A percentile compares a stretch with the other conserved stretches of the same genome.
These are phyloP conservation scores for Prillingera fragicola DNA, from an alignment of 1,284 basidiomycete genomes.

Conservation along the genomic window DNA sequence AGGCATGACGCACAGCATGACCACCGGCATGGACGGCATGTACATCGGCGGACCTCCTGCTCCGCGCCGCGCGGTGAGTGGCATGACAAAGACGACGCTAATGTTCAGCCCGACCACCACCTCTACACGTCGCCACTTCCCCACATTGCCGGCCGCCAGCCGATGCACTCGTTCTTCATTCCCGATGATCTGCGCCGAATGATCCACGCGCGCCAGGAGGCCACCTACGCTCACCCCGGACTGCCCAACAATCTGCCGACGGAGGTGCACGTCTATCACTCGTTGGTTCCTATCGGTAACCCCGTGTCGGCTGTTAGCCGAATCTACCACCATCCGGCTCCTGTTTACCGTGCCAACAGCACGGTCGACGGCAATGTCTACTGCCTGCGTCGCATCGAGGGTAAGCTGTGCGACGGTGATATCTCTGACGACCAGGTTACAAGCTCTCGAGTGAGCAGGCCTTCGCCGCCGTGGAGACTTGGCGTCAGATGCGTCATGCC, in stretches of 20 bases:
- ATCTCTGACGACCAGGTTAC: conserved; percentile 58
- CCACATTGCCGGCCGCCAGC: conserved; percentile 53
- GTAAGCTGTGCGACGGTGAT: conserved; percentile 51
- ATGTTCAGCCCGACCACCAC: conserved; percentile 74
- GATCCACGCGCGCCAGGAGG: conserved; percentile 74
- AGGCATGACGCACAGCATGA: no score
- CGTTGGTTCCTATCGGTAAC: conserved; percentile 62
- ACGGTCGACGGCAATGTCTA: conserved; percentile 74
- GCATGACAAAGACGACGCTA: conserved; percentile 2
- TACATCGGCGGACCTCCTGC: conserved; percentile 53
- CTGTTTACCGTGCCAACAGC: conserved; percentile 76
- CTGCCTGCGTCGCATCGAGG: conserved; percentile 76
- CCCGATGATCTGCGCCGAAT: conserved; percentile 71
- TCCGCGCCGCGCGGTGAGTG: conserved; percentile 62
- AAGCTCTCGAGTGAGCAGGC: conserved; percentile 75
- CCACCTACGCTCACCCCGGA: conserved; percentile 52
- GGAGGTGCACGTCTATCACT: conserved; percentile 86
- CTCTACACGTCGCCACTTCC: conserved; percentile 67
- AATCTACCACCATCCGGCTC: conserved; percentile 62
- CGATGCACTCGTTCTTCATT: conserved; percentile 57
- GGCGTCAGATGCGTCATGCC: conserved; percentile 82
- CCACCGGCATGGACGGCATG: conserved; percentile 28
- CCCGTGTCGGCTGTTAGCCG: conserved; percentile 59
- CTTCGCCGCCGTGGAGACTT: conserved; percentile 76
- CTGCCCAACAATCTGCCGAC: conserved; percentile 60